phyloP scores from a whole-genome alignment of 495 filamentous ascomycete genomes.

The Penicillium herquei region DNA sequence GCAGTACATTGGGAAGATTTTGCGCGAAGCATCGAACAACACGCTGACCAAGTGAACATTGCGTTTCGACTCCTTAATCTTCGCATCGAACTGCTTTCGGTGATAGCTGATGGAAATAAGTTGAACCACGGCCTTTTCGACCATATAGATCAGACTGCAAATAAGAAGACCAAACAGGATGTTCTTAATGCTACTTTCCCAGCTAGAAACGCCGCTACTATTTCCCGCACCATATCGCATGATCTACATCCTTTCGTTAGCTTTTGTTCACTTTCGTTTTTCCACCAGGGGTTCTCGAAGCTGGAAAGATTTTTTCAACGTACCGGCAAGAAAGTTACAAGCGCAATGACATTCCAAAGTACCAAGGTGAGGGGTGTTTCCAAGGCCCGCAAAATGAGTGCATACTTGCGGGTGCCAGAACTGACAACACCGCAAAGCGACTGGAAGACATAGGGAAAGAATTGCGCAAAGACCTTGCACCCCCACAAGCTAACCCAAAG shows the following conservation, averaged over 20 bases:
- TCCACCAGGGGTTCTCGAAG: too few species aligned
- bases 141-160: slow-evolving; percentile 72
- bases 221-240: too few species aligned
- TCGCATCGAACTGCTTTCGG: slow-evolving; percentile 82
- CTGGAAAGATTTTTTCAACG: slow-evolving; percentile 9
- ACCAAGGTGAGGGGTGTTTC: slow-evolving; percentile 84
- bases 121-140: slow-evolving; percentile 81
- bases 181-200: slow-evolving; percentile 63
- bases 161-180: slow-evolving; percentile 74
- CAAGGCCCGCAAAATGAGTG: slow-evolving; percentile 71
- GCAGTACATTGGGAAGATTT: slow-evolving; percentile 88
- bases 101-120: slow-evolving; percentile 94
- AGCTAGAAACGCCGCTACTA: slow-evolving; percentile 18
- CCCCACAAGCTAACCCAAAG: slow-evolving; percentile 88
- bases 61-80: slow-evolving; percentile 86
- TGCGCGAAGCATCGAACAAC: slow-evolving; percentile 84
- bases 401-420: slow-evolving; percentile 90
- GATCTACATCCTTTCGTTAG: too few species aligned
- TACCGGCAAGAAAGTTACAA: slow-evolving; percentile 75
- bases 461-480: slow-evolving; percentile 76
- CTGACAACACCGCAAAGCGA: slow-evolving; percentile 86
- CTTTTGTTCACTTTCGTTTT: too few species aligned
- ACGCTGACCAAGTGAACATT: slow-evolving; percentile 74
- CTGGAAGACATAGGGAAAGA: slow-evolving; percentile 78
- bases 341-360: slow-evolving; percentile 75